These are phyloP conservation scores for Phanerochaete carnosa DNA, from an alignment of 768 basidiomycete species.

Conservation along the genomic window DNA sequence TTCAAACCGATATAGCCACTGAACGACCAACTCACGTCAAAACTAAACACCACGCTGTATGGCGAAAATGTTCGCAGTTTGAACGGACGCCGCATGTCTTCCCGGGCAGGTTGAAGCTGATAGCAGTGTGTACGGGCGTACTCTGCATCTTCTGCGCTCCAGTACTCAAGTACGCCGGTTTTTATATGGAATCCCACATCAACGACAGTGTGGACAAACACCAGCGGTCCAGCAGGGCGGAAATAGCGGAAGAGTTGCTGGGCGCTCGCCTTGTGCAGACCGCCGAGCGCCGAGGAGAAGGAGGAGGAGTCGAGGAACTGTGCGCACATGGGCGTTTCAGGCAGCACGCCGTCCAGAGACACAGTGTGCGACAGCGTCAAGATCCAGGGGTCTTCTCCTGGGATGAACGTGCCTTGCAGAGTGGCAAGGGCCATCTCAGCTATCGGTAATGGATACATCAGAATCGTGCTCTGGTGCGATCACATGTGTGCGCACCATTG, in stretches of 20 bases:
- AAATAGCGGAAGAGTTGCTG: conserved; percentile 3
- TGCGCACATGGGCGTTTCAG: too few relatives aligned
- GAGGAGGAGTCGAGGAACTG: too few relatives aligned
- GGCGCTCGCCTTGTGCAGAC: background rate
- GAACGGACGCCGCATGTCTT: background rate
- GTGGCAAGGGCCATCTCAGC: conserved; percentile 13
- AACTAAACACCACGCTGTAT: background rate
- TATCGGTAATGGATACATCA: background rate
- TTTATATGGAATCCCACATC: background rate
- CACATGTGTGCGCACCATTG: background rate
- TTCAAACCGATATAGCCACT: too few relatives aligned
- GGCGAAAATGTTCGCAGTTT: conserved; percentile 2
- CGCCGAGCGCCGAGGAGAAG: background rate
- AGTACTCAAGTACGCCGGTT: conserved; percentile 2
- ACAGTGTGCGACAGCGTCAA: too few relatives aligned
- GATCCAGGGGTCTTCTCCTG: too few relatives aligned
- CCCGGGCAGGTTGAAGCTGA: background rate
- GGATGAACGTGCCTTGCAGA: background rate
- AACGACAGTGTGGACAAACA: background rate
- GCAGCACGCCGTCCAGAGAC: too few relatives aligned
- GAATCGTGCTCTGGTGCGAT: background rate
- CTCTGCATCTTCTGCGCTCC: background rate
- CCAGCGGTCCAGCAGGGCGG: conserved; percentile 3
- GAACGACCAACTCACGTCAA: too few relatives aligned
- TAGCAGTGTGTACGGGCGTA: background rate